Percentiles rank a stretch among this genome's conserved stretches.
phyloP scores from a whole-genome alignment of 83 land plant species.

The Larix sibirica region DNA sequence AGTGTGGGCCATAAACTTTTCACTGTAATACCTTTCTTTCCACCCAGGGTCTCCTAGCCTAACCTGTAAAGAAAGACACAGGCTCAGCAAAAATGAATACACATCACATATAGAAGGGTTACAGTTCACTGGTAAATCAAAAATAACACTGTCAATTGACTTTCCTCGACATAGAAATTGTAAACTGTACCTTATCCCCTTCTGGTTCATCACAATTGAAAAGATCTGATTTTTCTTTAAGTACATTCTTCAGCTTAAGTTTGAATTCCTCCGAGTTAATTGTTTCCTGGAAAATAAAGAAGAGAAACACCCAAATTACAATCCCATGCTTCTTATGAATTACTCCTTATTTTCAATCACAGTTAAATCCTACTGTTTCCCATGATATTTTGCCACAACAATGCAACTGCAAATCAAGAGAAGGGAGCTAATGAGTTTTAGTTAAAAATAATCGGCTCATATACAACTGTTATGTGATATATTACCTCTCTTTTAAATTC shows the following conservation, averaged over 20 bases:
- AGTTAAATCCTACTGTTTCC: neutral
- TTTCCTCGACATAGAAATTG: neutral
- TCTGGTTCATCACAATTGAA: slow-evolving; percentile 48
- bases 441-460: neutral
- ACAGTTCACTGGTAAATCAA: neutral
- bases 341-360: neutral
- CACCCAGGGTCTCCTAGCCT: slow-evolving; percentile 73
- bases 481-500: slow-evolving; percentile 15
- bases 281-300: slow-evolving; percentile 19
- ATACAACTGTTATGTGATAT: neutral
- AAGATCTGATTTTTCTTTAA: slow-evolving; percentile 81
- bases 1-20: slow-evolving; percentile 53
- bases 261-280: slow-evolving; percentile 56
- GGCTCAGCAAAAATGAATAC: neutral
- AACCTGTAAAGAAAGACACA: slow-evolving; percentile 25
- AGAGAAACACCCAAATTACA: slow-evolving; percentile 4
- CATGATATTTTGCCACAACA: no score
- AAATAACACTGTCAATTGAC: slow-evolving; percentile 11
- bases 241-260: slow-evolving; percentile 47
- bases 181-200: slow-evolving; percentile 47
- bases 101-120: neutral
- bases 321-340: neutral
- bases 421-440: no score
- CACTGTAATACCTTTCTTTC: slow-evolving; percentile 73
- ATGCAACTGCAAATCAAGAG: neutral